Conservation (phyloP, 805 yeast species). For the Zygosaccharomyces gambellarensis region DNA sequence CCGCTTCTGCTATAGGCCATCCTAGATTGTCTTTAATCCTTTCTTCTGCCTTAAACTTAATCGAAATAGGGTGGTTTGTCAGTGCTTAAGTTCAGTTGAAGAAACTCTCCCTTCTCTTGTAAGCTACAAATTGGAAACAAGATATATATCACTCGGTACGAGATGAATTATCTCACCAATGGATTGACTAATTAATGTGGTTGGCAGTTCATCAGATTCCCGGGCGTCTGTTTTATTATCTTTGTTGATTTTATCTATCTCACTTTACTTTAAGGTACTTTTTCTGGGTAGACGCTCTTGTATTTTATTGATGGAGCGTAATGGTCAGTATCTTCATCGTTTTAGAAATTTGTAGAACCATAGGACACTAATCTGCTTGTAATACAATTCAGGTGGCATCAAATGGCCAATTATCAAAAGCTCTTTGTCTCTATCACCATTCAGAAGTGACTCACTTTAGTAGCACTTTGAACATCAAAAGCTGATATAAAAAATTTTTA, state of each 20-base stretch:
- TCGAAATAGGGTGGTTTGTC: not conserved
- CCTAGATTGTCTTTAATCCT: not conserved
- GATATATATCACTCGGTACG: not conserved
- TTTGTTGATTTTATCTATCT: not conserved
- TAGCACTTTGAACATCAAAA: not conserved
- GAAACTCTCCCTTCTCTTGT: conserved; percentile 2
- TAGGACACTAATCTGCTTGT: too few relatives aligned
- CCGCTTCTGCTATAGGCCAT: conserved; percentile 13
- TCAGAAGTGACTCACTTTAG: not conserved
- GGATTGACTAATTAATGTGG: not conserved
- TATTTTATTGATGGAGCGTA: too few relatives aligned
- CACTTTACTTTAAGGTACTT: not conserved
- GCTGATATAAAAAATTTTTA: not conserved
- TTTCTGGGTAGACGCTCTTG: too few relatives aligned
- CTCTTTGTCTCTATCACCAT: not conserved
- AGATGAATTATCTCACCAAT: not conserved
- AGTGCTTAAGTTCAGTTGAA: not conserved
- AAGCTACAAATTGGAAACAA: not conserved
- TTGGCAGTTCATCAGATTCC: not conserved
- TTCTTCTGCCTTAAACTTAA: not conserved
- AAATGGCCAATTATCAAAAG: not conserved
- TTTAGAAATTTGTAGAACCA: too few relatives aligned
- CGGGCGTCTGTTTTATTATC: not conserved
- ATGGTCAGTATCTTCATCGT: too few relatives aligned
- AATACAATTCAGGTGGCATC: too few relatives aligned